Conservation (phyloP, 129 eudicot genomes). For the Gnaphalium uliginosum region DNA sequence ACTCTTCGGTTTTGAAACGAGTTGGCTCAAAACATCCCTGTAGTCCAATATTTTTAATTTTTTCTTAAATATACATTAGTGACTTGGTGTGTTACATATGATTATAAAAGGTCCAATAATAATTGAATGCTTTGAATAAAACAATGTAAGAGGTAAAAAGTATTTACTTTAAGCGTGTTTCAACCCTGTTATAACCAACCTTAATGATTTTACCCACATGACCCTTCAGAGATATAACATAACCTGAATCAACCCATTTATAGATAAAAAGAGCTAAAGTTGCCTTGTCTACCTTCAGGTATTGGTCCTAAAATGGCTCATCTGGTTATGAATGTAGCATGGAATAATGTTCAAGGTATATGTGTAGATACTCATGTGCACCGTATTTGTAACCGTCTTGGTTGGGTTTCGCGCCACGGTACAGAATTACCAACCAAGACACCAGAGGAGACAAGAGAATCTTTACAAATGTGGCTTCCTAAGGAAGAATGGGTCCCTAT, state of each 20-base stretch:
- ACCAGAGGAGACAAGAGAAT: slow-evolving; percentile 78
- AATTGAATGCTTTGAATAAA: not conserved
- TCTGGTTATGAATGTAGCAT: slow-evolving; percentile 90
- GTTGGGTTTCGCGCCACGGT: slow-evolving; percentile 81
- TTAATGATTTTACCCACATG: not conserved
- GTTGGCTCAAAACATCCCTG: not conserved
- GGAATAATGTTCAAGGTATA: slow-evolving; percentile 96
- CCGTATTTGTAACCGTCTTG: slow-evolving; percentile 91
- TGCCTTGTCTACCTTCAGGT: slow-evolving; percentile 54
- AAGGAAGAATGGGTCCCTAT: slow-evolving; percentile 95
- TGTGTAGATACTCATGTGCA: slow-evolving; percentile 99
- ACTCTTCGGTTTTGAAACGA: too few relatives aligned
- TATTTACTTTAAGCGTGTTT: not conserved
- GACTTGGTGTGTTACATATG: not conserved
- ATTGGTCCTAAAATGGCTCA: slow-evolving; percentile 99
- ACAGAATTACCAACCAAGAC: slow-evolving; percentile 66
- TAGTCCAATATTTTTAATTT: not conserved
- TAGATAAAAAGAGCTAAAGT: not conserved
- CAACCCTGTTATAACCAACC: not conserved
- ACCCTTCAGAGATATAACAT: not conserved
- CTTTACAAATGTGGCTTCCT: slow-evolving; percentile 85
- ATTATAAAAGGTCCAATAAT: not conserved
- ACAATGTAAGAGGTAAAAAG: not conserved
- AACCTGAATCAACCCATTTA: not conserved
- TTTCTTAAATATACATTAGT: not conserved